Evolutionary conservation across 306 rosid genomes (phyloP).

Genomic region (Vicia faba): DNA sequence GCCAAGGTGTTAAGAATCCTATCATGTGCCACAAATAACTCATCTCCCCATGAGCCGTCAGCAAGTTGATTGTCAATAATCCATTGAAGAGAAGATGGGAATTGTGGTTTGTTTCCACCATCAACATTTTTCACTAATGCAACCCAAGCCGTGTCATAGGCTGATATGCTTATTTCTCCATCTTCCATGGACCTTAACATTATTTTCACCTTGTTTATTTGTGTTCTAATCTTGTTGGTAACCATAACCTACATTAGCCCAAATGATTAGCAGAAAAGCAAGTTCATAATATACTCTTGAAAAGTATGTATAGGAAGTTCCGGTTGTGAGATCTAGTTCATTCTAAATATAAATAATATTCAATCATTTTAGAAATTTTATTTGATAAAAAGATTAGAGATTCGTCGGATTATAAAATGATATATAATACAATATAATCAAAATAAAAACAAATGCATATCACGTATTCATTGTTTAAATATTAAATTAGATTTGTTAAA

Average conservation of each 20-base stretch:
- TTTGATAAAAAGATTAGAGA: too few species aligned
- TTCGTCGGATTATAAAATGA: too few species aligned
- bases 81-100: slow-evolving; percentile 77
- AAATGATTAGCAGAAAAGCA: too few species aligned
- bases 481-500: too few species aligned
- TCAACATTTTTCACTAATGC: slow-evolving; percentile 59
- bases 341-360: too few species aligned
- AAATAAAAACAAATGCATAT: too few species aligned
- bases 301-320: too few species aligned
- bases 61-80: slow-evolving; percentile 70
- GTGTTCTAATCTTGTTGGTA: slow-evolving; percentile 46
- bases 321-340: too few species aligned
- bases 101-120: slow-evolving; percentile 60
- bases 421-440: too few species aligned
- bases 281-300: too few species aligned
- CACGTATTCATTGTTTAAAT: too few species aligned
- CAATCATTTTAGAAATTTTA: too few species aligned
- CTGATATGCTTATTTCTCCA: slow-evolving; percentile 78
- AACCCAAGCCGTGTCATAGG: slow-evolving; percentile 98
- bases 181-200: slow-evolving; percentile 68
- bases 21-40: slow-evolving; percentile 69
- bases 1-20: slow-evolving; percentile 80
- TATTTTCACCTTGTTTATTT: slow-evolving; percentile 46
- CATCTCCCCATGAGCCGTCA: slow-evolving; percentile 95
- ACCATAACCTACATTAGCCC: neutral